Conservation (phyloP, 2,329 filamentous ascomycete species). For the Byssothecium circinans region DNA sequence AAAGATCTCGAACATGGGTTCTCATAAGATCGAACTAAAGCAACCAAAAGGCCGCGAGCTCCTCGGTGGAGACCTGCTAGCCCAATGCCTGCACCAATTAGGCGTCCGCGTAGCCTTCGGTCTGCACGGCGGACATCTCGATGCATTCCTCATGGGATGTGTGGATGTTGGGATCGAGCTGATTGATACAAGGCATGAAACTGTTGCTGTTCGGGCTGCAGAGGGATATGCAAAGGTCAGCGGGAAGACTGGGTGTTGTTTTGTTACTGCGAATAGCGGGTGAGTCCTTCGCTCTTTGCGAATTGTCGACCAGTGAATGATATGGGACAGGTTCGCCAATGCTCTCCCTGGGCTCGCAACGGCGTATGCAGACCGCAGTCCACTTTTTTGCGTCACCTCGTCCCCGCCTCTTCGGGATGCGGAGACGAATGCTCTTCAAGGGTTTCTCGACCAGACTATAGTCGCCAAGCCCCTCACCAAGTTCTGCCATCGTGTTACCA, state of each 20-base stretch:
- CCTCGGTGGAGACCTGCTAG: conserved; percentile 50
- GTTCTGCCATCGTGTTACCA: conserved; percentile 50
- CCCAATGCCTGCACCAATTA: conserved; percentile 47
- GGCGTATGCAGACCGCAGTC: conserved; percentile 49
- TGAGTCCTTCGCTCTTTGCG: conserved; percentile 19
- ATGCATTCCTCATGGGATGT: conserved; percentile 53
- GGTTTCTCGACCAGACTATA: conserved; percentile 52
- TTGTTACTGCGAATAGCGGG: conserved; percentile 54
- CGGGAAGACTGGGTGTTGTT: conserved; percentile 50
- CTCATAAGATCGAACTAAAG: conserved; percentile 23
- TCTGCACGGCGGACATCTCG: conserved; percentile 52
- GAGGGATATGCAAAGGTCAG: conserved; percentile 51
- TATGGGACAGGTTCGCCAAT: conserved; percentile 46
- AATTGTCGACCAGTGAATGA: neutral
- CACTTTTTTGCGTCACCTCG: conserved; percentile 50
- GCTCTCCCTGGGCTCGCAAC: conserved; percentile 51
- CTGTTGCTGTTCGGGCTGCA: conserved; percentile 52
- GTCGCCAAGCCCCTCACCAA: conserved; percentile 50
- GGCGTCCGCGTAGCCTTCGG: conserved; percentile 51
- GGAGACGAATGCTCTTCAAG: conserved; percentile 52
- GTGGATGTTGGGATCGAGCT: conserved; percentile 45
- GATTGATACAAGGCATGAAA: conserved; percentile 53
- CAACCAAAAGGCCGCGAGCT: conserved; percentile 45
- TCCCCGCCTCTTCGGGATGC: conserved; percentile 50
- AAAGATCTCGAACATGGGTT: neutral